phyloP scores from a whole-genome alignment of 352 stramenopile species.

The Saprolegnia diclina region DNA sequence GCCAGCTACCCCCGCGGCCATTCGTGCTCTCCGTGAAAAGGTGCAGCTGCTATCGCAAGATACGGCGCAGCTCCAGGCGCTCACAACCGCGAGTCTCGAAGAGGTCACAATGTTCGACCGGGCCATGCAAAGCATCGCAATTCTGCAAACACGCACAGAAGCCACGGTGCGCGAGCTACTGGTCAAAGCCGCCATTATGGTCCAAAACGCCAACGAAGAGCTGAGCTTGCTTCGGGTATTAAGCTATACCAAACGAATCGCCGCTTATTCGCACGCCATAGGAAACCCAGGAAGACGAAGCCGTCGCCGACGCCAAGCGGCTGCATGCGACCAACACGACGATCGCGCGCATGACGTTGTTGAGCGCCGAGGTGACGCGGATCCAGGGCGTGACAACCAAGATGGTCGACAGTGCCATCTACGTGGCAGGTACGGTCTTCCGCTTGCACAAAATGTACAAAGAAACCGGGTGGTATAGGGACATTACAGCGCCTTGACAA shows the following conservation, averaged over 20 bases:
- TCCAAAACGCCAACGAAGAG: constrained; percentile 20
- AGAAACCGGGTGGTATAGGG: not conserved
- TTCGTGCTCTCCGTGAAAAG: constrained; percentile 22
- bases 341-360: not conserved
- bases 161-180: not conserved
- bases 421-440: constrained; percentile 14
- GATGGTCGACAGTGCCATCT: constrained; percentile 17
- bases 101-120: constrained; percentile 25
- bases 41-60: constrained; percentile 19
- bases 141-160: constrained; percentile 18
- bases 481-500: constrained; percentile 12
- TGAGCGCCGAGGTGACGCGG: not conserved
- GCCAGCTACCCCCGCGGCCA: constrained; percentile 10
- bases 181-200: constrained; percentile 4
- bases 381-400: not conserved
- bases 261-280: not conserved
- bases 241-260: not conserved
- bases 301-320: constrained; percentile 9
- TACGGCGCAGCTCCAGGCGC: constrained; percentile 9
- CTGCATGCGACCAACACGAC: not conserved
- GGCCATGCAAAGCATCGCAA: constrained; percentile 16
- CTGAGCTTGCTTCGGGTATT: constrained; percentile 5
- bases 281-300: constrained; percentile 24
- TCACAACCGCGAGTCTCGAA: not conserved
- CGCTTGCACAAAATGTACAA: not conserved